phyloP scores from a whole-genome alignment of 2,329 filamentous ascomycete species.

The Monascus ruber region DNA sequence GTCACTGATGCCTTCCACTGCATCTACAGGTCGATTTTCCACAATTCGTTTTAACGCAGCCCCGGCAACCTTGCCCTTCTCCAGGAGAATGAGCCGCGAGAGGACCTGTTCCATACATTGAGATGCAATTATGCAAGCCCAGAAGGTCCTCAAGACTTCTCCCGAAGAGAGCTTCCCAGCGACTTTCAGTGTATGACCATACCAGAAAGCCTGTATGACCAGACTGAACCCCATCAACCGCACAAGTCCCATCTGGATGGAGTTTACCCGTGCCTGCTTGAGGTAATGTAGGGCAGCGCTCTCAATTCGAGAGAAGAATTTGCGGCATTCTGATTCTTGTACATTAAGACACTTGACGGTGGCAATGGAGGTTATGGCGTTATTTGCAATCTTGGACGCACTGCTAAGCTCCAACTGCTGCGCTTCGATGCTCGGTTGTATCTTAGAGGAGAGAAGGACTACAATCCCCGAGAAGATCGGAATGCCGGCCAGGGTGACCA shows the following conservation, averaged over 20 bases:
- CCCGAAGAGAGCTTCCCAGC: slow-evolving; percentile 49
- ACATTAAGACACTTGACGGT: slow-evolving; percentile 80
- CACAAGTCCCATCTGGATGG: slow-evolving; percentile 60
- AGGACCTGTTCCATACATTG: slow-evolving; percentile 63
- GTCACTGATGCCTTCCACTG: slow-evolving; percentile 6
- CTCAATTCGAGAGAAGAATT: slow-evolving; percentile 50
- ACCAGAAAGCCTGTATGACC: slow-evolving; percentile 87
- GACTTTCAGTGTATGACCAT: slow-evolving; percentile 59
- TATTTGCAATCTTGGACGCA: slow-evolving; percentile 61
- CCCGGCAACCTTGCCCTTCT: slow-evolving; percentile 68
- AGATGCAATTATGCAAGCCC: slow-evolving; percentile 64
- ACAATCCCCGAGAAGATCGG: slow-evolving; percentile 56
- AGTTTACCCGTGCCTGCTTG: slow-evolving; percentile 56
- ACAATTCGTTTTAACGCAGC: slow-evolving; percentile 46
- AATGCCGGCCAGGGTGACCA: slow-evolving; percentile 63
- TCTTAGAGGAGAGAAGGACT: slow-evolving; percentile 45
- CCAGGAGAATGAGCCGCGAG: slow-evolving; percentile 64
- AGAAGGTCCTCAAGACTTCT: slow-evolving; percentile 72
- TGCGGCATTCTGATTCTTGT: slow-evolving; percentile 54
- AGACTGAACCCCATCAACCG: slow-evolving; percentile 64
- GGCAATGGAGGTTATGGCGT: slow-evolving; percentile 63
- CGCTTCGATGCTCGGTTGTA: slow-evolving; percentile 54
- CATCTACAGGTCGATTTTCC: slow-evolving; percentile 8
- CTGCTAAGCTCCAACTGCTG: slow-evolving; percentile 58
- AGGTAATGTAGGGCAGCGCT: slow-evolving; percentile 53